phyloP scores from a whole-genome alignment of 176 grass and related monocot genomes.

The Oryza meyeriana region DNA sequence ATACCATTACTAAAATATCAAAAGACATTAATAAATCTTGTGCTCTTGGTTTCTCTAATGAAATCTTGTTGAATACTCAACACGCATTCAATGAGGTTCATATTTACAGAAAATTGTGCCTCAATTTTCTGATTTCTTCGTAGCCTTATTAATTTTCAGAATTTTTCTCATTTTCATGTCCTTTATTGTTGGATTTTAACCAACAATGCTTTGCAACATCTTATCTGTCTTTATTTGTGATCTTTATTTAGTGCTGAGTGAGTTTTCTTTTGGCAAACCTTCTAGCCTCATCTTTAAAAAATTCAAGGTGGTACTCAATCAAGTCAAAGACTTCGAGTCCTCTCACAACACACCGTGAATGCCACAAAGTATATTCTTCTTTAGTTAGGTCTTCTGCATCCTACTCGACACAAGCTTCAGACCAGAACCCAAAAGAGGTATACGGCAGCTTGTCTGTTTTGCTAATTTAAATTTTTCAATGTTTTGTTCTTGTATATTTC shows the following conservation, averaged over 20 bases:
- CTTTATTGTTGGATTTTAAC: conserved; percentile 7
- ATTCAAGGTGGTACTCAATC: conserved; percentile 44
- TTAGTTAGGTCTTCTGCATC: conserved; percentile 56
- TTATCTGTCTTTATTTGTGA: not conserved
- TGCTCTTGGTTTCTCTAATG: not conserved
- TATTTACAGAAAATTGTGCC: not conserved
- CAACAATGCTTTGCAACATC: not conserved
- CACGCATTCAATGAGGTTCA: not conserved
- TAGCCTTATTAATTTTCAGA: not conserved
- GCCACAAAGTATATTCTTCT: conserved; percentile 31
- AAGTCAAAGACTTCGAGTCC: conserved; percentile 42
- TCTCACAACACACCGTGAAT: conserved; percentile 27
- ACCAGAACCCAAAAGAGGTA: conserved; percentile 77
- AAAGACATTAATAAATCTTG: not conserved
- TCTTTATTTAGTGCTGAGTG: conserved; percentile 9
- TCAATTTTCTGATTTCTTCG: not conserved
- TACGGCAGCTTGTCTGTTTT: conserved; percentile 14
- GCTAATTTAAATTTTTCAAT: not conserved
- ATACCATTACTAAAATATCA: not conserved
- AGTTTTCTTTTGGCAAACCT: conserved; percentile 14
- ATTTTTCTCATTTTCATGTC: not conserved
- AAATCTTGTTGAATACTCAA: not conserved
- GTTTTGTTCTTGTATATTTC: not conserved
- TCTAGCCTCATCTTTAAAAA: conserved; percentile 38
- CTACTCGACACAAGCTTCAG: conserved; percentile 79